Base-by-base conservation (phyloP, 441 rosid species). In the Dalechampia spathulata region DNA sequence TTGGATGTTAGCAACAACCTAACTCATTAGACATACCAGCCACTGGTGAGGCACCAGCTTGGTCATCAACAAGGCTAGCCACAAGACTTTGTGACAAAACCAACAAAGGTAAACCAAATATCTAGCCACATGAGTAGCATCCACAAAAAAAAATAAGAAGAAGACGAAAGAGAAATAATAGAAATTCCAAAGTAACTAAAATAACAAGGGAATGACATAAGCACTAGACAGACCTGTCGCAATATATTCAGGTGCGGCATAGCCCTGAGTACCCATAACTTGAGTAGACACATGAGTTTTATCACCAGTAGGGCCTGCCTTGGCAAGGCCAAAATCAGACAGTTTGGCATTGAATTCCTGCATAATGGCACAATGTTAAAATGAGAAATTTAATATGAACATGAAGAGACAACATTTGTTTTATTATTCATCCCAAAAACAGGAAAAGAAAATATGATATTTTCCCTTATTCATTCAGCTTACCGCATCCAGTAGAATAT, bases 301-400 rank as follows among this genome's bases (percentile, higher is more conserved):
- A 52, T 82, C 96, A 40, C 92, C 96, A 0, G 85, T 82, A 36
- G 97, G 97, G 27, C 94, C 97, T 54, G 85, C 98, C 72, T 85
- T 91, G 55, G 98, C 98, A 67, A 91, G 73, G 22, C 98, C 98
- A 52, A 91, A 91, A 77, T 91, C 98, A 22, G 96, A 91, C 58
- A 91, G 96, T 72, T 91, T 91, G 40, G 98, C 95, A 67, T 78
- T 87, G 79, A 86, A 85, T 65, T 79, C 83, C 96, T 90, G 76
- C 70, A 71, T 39, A 25, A 46, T 52, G 40, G 51, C 25, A 38
- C 30, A 65, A 56, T 26, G 50, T 60, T 45, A 72, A 23, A 11
- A 41, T 52, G 47, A 49, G 25, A 36, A 54, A 43, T 21, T 50
- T 34, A 46, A 39, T 43, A 44, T 12, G 11, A 43, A 7, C 34